Conservation (phyloP, 495 filamentous ascomycete species). For the Penicillium cinerascens region DNA sequence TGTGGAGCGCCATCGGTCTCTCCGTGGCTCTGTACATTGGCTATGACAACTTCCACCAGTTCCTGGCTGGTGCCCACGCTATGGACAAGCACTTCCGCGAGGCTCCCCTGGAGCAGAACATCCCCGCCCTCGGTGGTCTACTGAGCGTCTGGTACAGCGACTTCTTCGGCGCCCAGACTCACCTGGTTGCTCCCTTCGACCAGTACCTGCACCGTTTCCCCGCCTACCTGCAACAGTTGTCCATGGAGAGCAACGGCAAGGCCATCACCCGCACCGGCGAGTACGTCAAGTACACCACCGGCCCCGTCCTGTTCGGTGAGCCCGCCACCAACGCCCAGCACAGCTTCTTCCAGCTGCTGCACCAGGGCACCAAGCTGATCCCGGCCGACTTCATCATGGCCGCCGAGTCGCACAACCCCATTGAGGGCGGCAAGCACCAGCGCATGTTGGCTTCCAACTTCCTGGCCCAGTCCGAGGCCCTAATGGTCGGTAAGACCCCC, state of each 20-base stretch:
- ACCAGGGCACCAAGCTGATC: slow-evolving; percentile 98
- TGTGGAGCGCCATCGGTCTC: slow-evolving; percentile 97
- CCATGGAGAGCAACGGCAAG: slow-evolving; percentile 99
- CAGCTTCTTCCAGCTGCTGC: slow-evolving; percentile 98
- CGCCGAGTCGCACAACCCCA: slow-evolving; percentile 92
- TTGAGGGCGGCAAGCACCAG: slow-evolving; percentile 88
- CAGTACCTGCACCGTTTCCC: slow-evolving; percentile 99
- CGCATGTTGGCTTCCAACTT: slow-evolving; percentile 99
- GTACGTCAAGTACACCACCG: slow-evolving; percentile 95
- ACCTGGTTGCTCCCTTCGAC: slow-evolving; percentile 96
- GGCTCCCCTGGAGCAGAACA: slow-evolving; percentile 89
- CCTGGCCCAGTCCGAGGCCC: slow-evolving; percentile 93
- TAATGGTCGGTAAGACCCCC: slow-evolving; percentile 96
- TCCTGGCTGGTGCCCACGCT: slow-evolving; percentile 89
- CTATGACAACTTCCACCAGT: slow-evolving; percentile 95
- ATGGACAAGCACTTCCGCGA: slow-evolving; percentile 98
- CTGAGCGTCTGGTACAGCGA: slow-evolving; percentile 98
- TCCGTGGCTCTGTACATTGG: slow-evolving; percentile 93
- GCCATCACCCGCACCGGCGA: slow-evolving; percentile 86
- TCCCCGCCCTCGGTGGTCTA: slow-evolving; percentile 86
- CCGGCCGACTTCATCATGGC: slow-evolving; percentile 97
- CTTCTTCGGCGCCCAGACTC: slow-evolving; percentile 96
- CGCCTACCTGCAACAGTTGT: slow-evolving; percentile 96
- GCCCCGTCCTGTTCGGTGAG: slow-evolving; percentile 92
- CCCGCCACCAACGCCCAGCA: slow-evolving; percentile 99